These are phyloP conservation scores for Alternaria alternata DNA, from an alignment of 2,329 filamentous ascomycete species.

Conservation along the genomic window DNA sequence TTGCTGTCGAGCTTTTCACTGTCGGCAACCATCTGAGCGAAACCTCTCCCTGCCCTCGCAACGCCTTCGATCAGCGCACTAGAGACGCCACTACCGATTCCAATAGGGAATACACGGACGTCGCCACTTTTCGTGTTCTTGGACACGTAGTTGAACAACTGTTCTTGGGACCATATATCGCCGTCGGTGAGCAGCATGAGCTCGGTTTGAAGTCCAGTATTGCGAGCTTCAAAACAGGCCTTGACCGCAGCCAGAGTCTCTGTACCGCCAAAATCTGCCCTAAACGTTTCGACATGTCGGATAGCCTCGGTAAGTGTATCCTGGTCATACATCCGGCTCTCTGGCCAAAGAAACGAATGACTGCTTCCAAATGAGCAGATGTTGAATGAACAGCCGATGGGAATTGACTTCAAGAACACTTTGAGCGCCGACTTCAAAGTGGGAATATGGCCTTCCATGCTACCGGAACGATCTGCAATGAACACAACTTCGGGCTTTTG, in stretches of 20 bases:
- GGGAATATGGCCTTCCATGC: constrained; percentile 1
- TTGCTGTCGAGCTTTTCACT: constrained; percentile 14
- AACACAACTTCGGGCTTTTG: constrained; percentile 14
- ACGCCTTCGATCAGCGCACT: constrained; percentile 10
- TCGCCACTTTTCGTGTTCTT: not conserved
- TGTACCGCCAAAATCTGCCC: constrained; percentile 5
- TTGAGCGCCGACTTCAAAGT: constrained; percentile 12
- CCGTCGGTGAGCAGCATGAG: constrained; percentile 13
- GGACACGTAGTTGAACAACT: constrained; percentile 3
- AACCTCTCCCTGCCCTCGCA: constrained; percentile 11
- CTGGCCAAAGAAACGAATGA: constrained; percentile 3
- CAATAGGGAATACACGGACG: constrained; percentile 13
- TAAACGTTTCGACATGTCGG: constrained; percentile 2
- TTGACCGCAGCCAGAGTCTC: constrained; percentile 2
- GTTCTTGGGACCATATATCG: constrained; percentile 8
- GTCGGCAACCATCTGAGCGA: constrained; percentile 11
- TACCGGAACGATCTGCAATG: constrained; percentile 14
- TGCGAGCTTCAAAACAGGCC: constrained; percentile 4
- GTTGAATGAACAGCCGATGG: constrained; percentile 15
- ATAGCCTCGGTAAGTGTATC: constrained; percentile 2
- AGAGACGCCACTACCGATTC: constrained; percentile 9
- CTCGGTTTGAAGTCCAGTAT: constrained; percentile 1
- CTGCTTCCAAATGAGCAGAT: constrained; percentile 9
- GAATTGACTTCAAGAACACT: constrained; percentile 10
- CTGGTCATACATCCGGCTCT: constrained; percentile 4